Percentiles rank a stretch among this genome's conserved stretches.
Conservation (phyloP, 805 yeast genomes). For the Torulaspora microellipsoides region DNA sequence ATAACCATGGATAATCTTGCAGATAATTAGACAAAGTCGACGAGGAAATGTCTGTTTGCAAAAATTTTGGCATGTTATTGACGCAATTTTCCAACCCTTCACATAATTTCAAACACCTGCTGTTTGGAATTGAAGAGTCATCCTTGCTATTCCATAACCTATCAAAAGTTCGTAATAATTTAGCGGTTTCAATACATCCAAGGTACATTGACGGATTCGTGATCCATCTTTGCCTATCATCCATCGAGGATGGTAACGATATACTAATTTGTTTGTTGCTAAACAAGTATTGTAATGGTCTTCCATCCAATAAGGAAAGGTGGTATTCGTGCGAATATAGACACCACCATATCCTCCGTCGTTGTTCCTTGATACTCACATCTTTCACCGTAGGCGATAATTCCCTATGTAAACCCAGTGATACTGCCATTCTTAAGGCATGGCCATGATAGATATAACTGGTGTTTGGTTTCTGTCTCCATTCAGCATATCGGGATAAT, state of each 20-base stretch:
- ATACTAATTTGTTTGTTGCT: constrained; percentile 48
- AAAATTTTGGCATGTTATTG: constrained; percentile 43
- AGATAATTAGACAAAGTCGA: constrained; percentile 33
- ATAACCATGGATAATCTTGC: constrained; percentile 55
- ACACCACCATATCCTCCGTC: constrained; percentile 68
- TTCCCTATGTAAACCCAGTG: constrained; percentile 58
- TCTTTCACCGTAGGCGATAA: constrained; percentile 20
- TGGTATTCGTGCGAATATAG: constrained; percentile 59
- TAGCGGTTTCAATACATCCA: constrained; percentile 52
- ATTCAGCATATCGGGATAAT: constrained; percentile 57
- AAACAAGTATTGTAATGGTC: constrained; percentile 47
- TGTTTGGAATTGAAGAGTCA: constrained; percentile 30
- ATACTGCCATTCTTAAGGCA: constrained; percentile 62
- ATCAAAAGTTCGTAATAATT: constrained; percentile 42
- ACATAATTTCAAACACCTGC: constrained; percentile 49
- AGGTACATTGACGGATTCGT: constrained; percentile 53
- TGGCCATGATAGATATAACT: constrained; percentile 66
- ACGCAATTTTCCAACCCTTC: constrained; percentile 40
- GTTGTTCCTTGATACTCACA: constrained; percentile 41
- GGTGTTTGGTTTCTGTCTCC: constrained; percentile 61
- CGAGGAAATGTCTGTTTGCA: constrained; percentile 39
- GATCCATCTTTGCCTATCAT: constrained; percentile 36
- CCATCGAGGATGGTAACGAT: constrained; percentile 46
- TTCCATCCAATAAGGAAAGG: constrained; percentile 58
- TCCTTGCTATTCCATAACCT: constrained; percentile 3